phyloP scores from a whole-genome alignment of 1,284 basidiomycete genomes.

The Apiotrichum mycotoxinovorans region DNA sequence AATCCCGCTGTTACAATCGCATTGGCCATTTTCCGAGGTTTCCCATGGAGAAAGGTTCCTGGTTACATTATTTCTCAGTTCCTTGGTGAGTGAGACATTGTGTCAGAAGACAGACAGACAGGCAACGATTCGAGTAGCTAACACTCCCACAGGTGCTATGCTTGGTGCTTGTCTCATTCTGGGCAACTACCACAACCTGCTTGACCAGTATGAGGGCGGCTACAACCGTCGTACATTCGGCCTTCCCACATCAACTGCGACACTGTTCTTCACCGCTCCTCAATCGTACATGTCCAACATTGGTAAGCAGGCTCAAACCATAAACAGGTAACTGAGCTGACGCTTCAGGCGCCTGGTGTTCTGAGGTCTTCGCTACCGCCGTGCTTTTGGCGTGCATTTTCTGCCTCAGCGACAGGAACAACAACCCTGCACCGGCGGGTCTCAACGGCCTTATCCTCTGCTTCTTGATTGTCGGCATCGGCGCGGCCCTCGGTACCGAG shows the following conservation, averaged over 20 bases:
- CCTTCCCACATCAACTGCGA: conserved; percentile 8
- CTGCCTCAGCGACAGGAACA: conserved; percentile 7
- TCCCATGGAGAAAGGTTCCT: conserved; percentile 40
- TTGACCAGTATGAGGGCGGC: conserved; percentile 16
- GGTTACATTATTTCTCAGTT: conserved; percentile 35
- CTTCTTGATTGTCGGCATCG: conserved; percentile 14
- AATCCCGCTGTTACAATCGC: conserved; percentile 30
- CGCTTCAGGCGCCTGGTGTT: conserved; percentile 11
- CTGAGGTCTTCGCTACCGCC: conserved; percentile 15
- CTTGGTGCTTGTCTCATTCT: conserved; percentile 31
- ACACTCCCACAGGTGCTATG: conserved; percentile 21
- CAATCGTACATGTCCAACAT: conserved; percentile 13
- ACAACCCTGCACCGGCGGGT: conserved; percentile 11
- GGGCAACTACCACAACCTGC: conserved; percentile 19
- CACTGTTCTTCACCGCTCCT: conserved; percentile 10
- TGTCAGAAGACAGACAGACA: not conserved
- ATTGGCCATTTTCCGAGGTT: conserved; percentile 25
- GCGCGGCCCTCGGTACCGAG: conserved; percentile 15
- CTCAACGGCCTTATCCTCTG: conserved; percentile 13
- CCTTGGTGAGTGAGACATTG: conserved; percentile 9
- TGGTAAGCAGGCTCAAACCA: not conserved
- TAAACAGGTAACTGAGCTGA: no score
- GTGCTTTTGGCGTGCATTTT: conserved; percentile 13
- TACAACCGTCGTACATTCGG: conserved; percentile 10
- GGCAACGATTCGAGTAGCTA: not conserved